Conservation (phyloP, 2,329 filamentous ascomycete species). For the Claviceps purpurea region DNA sequence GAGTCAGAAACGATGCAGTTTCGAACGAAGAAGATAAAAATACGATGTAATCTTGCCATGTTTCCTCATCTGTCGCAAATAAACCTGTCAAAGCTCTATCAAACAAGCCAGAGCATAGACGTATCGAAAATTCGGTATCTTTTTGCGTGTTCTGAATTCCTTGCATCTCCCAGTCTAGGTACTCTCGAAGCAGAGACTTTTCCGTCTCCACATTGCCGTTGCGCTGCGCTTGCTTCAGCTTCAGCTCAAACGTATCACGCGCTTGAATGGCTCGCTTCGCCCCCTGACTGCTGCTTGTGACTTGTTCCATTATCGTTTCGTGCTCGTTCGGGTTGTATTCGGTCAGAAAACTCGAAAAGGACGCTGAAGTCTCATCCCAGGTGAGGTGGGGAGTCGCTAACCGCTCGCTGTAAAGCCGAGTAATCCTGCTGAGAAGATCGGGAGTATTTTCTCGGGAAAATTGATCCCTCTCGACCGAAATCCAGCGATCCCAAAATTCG, state of each 20-base stretch:
- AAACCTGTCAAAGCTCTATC: slow-evolving; percentile 58
- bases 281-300: slow-evolving; percentile 47
- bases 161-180: slow-evolving; percentile 73
- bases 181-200: slow-evolving; percentile 43
- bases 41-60: slow-evolving; percentile 77
- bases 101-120: slow-evolving; percentile 54
- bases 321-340: slow-evolving; percentile 58
- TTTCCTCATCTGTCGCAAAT: slow-evolving; percentile 58
- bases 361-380: slow-evolving; percentile 63
- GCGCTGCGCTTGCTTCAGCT: slow-evolving; percentile 44
- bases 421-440: slow-evolving; percentile 49
- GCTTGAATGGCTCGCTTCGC: slow-evolving; percentile 49
- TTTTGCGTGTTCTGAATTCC: slow-evolving; percentile 40
- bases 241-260: slow-evolving; percentile 56
- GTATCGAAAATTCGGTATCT: slow-evolving; percentile 28
- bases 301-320: slow-evolving; percentile 59
- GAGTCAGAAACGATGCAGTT: slow-evolving; percentile 22
- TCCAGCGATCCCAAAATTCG: slow-evolving; percentile 66
- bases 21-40: slow-evolving; percentile 45
- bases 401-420: slow-evolving; percentile 55
- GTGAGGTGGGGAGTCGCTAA: slow-evolving; percentile 59
- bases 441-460: slow-evolving; percentile 42
- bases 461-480: slow-evolving; percentile 57
- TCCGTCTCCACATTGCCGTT: slow-evolving; percentile 43
- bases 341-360: slow-evolving; percentile 62